phyloP scores from a whole-genome alignment of 2,329 filamentous ascomycete species.

The Dactylellina parvicollis region DNA sequence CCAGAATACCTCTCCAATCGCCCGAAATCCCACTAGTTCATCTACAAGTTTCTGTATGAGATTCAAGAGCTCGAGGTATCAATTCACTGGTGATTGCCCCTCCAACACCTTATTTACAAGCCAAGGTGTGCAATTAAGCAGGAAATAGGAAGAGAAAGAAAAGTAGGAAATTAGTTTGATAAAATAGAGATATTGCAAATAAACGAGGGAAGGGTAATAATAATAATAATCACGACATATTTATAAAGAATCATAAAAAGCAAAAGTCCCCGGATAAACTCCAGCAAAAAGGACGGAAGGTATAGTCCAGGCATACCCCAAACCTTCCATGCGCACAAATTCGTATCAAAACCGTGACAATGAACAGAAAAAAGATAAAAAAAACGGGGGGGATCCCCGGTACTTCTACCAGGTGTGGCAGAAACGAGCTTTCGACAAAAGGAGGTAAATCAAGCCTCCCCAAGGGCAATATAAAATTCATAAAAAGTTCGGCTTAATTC shows the following conservation, averaged over 20 bases:
- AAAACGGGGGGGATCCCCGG: background rate
- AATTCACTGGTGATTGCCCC: background rate
- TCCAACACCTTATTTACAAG: constrained; percentile 13
- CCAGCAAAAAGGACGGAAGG: background rate
- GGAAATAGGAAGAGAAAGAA: constrained; percentile 1
- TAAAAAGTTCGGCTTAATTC: constrained; percentile 11
- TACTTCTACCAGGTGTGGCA: too few species aligned
- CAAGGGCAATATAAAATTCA: background rate
- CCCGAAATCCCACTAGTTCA: background rate
- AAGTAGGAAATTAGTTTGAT: background rate
- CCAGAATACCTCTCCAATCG: background rate
- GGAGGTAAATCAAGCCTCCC: background rate
- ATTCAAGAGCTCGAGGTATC: background rate
- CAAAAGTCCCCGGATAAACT: background rate
- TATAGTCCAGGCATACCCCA: background rate
- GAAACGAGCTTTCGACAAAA: too few species aligned
- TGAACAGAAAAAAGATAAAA: background rate
- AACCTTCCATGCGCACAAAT: background rate
- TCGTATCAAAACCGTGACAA: background rate
- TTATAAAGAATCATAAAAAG: background rate
- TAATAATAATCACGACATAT: background rate
- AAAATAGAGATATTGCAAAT: constrained; percentile 9
- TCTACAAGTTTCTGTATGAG: background rate
- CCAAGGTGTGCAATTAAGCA: background rate
- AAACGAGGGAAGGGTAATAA: background rate